Evolutionary conservation across 78 protist species (phyloP).

Genomic region (Pirum gemmata): DNA sequence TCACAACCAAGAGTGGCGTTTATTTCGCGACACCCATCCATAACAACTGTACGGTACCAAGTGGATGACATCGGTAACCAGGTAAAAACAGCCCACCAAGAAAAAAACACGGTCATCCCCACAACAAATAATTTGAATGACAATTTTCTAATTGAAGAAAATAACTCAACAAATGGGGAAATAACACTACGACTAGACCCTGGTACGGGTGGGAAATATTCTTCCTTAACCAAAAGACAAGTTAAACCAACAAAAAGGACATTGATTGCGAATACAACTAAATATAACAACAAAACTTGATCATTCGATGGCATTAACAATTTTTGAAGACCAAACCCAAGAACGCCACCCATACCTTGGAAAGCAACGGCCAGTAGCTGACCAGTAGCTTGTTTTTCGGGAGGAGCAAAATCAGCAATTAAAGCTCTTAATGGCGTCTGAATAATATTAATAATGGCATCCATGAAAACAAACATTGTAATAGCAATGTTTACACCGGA

Average conservation of each 20-base stretch:
- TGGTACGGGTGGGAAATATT: no score
- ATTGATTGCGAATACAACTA: not conserved
- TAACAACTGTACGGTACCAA: not conserved
- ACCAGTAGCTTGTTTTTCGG: not conserved
- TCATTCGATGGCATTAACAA: not conserved
- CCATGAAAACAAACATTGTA: not conserved
- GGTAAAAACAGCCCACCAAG: not conserved
- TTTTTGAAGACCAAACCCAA: not conserved
- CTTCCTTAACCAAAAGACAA: not conserved
- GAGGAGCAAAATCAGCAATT: not conserved
- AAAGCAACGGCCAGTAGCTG: conserved; percentile 3
- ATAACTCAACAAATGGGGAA: no score
- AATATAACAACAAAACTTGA: not conserved
- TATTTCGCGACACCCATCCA: not conserved
- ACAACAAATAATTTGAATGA: no score
- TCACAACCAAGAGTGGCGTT: not conserved
- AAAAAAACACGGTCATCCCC: no score
- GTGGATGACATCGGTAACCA: conserved; percentile 1
- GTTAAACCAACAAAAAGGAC: not conserved
- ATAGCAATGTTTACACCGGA: not conserved
- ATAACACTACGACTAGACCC: no score
- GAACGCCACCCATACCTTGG: conserved; percentile 1
- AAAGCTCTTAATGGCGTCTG: not conserved
- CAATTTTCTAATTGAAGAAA: no score
- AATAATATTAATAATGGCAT: not conserved